Evolutionary conservation across 352 stramenopile genomes (phyloP), one percentile per base, ranked within the genome.

Genomic region (Thalassiosira hispida): DNA sequence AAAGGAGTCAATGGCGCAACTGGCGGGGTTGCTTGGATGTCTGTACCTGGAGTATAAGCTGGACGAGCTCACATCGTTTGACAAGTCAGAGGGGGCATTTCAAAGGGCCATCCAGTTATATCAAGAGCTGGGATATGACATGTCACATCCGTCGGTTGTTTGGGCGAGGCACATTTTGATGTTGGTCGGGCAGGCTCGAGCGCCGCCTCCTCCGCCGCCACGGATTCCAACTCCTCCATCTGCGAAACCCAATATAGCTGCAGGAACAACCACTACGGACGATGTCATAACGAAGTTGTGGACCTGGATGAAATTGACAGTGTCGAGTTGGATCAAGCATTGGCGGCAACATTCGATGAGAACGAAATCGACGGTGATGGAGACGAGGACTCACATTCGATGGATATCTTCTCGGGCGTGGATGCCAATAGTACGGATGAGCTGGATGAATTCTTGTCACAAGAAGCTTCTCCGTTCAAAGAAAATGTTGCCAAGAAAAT

Each of bases 381-480:
- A 27, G 52, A 60, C 44, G 52, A 62, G 2, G 51, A 55, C 11
- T 29, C 40, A 3, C 38, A 60, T 33, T 42, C 57, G 18, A 60
- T 72, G n/a, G 64, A 56, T 22, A 35, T 79, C 0, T 79, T 79
- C 40, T 69, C n/a, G 11, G 71, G 62, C 6, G 62, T 79, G 1
- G 70, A 79, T 1, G 63, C 56, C 14, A 18, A 68, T 62, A 79
- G 68, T 60, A 69, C 33, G 23, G 68, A 79, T 68, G 71, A 73
- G 33, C 46, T 79, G 27, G 71, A 79, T 49, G 62, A 73, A 9
- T 68, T 79, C 42, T 49, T 79, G 16, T 61, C 51, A 16, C 7
- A 44, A 22, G 59, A 20, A 33, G 46, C 31, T 9, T 38, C 3
- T 38, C 31, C 31, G 8, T 38, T 8, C 3, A 38, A 38, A 38